Percentiles rank a stretch among this genome's conserved stretches.
Conservation (phyloP, 2,329 filamentous ascomycete genomes). For the Dendryphion nanum region DNA sequence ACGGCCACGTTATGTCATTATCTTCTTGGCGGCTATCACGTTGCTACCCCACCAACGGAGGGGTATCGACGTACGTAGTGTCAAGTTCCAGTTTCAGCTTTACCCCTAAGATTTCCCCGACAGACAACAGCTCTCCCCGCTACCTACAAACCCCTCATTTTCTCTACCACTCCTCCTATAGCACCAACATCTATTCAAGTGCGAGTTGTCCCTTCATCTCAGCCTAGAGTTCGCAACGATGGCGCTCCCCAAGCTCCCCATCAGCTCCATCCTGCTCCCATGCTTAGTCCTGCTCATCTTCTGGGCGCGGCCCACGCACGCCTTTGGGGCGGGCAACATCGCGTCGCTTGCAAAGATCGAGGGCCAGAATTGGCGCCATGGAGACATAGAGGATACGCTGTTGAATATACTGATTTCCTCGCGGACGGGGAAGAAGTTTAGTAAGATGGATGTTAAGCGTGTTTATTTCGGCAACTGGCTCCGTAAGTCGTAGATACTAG, state of each 20-base stretch:
- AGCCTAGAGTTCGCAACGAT: too few relatives aligned
- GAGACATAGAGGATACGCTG: conserved; percentile 87
- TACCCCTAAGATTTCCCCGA: neutral
- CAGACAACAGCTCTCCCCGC: neutral
- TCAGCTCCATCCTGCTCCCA: conserved; percentile 38
- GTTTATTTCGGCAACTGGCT: conserved; percentile 98
- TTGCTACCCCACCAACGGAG: conserved; percentile 4
- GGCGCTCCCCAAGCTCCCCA: conserved; percentile 22
- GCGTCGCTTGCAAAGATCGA: conserved; percentile 77
- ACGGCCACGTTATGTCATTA: conserved; percentile 5
- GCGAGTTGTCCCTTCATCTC: too few relatives aligned
- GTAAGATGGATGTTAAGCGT: conserved; percentile 81
- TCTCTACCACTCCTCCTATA: neutral
- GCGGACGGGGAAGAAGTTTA: conserved; percentile 74
- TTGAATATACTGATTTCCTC: conserved; percentile 68
- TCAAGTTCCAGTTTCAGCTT: too few relatives aligned
- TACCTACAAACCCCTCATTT: neutral
- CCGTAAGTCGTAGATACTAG: conserved; percentile 35
- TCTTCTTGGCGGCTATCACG: neutral
- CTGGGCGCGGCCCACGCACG: conserved; percentile 66
- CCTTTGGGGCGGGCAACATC: conserved; percentile 88
- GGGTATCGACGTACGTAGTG: neutral
- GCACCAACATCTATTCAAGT: too few relatives aligned
- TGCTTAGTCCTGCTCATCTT: conserved; percentile 57
- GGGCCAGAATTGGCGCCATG: conserved; percentile 69